Percentiles rank a stretch among this genome's conserved stretches.
Evolutionary conservation across 129 eudicot genomes (phyloP).

Genomic region (Ambrosia artemisiifolia): DNA sequence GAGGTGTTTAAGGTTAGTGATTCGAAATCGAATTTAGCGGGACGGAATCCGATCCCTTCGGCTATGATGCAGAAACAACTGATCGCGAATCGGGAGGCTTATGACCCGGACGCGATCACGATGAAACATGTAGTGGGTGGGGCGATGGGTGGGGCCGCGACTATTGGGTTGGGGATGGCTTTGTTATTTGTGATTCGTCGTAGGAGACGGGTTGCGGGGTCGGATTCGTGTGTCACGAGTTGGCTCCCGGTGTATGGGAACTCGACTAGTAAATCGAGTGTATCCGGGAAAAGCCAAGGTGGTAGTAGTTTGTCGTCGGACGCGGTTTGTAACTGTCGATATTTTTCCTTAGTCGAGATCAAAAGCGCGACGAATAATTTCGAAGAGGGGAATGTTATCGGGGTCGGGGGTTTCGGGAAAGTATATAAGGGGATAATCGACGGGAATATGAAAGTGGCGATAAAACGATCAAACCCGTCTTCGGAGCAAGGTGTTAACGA

Average conservation of each 20-base stretch:
- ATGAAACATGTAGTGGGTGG: constrained; percentile 33
- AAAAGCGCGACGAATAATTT: constrained; percentile 65
- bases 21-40: constrained; percentile 50
- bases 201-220: constrained; percentile 22
- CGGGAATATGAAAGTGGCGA: constrained; percentile 56
- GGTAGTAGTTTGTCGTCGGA: constrained; percentile 53
- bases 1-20: constrained; percentile 73
- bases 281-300: constrained; percentile 51
- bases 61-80: constrained; percentile 55
- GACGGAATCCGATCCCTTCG: constrained; percentile 68
- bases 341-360: constrained; percentile 64
- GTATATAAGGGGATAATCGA: constrained; percentile 68
- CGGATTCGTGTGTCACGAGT: constrained; percentile 34
- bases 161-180: constrained; percentile 39
- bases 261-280: constrained; percentile 37
- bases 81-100: constrained; percentile 23
- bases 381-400: constrained; percentile 64
- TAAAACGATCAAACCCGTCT: constrained; percentile 75
- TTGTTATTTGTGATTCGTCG: constrained; percentile 28
- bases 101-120: constrained; percentile 13
- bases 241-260: constrained; percentile 73
- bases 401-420: constrained; percentile 88
- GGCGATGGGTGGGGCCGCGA: constrained; percentile 49
- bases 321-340: constrained; percentile 63
- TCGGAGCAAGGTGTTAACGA: constrained; percentile 81